These are phyloP conservation scores for Vararia minispora DNA, from an alignment of 768 basidiomycete species.

Conservation along the genomic window DNA sequence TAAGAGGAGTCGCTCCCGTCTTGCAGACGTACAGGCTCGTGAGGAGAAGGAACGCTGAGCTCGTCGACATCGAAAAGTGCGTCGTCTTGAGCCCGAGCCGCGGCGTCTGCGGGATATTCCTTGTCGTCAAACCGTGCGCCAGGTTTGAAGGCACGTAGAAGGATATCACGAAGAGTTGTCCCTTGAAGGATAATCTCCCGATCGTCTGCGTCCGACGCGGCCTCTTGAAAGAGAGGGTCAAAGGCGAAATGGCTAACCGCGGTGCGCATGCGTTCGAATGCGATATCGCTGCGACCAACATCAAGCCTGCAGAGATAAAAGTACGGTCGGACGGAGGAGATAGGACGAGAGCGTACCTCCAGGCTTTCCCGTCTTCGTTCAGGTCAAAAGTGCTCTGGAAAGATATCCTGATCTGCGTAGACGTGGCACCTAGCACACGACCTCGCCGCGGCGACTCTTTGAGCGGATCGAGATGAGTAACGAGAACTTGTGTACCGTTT, in stretches of 20 bases:
- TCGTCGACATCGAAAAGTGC: no score
- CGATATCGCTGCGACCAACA: constrained; percentile 53
- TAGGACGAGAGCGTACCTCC: constrained; percentile 26
- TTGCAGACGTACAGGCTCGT: constrained; percentile 26
- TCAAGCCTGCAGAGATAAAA: constrained; percentile 36
- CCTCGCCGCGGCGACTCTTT: constrained; percentile 42
- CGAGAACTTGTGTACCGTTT: constrained; percentile 56
- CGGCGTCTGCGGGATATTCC: constrained; percentile 16
- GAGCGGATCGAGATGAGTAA: constrained; percentile 54
- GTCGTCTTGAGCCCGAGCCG: constrained; percentile 18
- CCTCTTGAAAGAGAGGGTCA: constrained; percentile 37
- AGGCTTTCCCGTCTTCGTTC: constrained; percentile 33
- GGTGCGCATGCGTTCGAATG: constrained; percentile 55
- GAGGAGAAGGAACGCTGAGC: no score
- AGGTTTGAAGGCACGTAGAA: constrained; percentile 58
- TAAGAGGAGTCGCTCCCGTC: constrained; percentile 28
- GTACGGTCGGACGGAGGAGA: neutral
- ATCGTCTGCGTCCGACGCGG: constrained; percentile 16
- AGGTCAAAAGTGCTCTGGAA: constrained; percentile 41
- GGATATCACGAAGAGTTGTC: constrained; percentile 58
- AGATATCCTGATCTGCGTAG: constrained; percentile 43
- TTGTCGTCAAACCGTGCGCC: no score
- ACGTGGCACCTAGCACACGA: constrained; percentile 36
- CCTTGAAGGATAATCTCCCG: constrained; percentile 53
- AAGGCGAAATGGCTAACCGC: constrained; percentile 49